phyloP scores from a whole-genome alignment of 805 yeast genomes.

The Pichia phayaonensis region DNA sequence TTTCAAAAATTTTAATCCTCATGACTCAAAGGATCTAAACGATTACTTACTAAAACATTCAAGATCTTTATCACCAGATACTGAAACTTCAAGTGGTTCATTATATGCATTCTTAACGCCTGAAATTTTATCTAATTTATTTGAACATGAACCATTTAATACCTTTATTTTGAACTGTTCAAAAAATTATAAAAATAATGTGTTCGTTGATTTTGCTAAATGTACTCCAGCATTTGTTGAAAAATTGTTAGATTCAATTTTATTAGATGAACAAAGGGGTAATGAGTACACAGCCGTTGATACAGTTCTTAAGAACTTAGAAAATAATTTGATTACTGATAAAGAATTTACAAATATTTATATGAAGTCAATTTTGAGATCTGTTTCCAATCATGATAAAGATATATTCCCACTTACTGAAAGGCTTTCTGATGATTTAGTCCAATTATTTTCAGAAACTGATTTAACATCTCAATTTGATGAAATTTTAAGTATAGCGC shows the following conservation, averaged over 20 bases:
- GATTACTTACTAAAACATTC: conserved; percentile 7
- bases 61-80: conserved; percentile 7
- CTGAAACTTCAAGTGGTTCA: conserved; percentile 3
- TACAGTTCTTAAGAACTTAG: conserved; percentile 17
- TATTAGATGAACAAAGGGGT: neutral
- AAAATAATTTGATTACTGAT: conserved; percentile 11
- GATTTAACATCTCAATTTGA: conserved; percentile 3
- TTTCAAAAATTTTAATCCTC: conserved; percentile 9
- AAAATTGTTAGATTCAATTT: conserved; percentile 7
- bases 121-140: conserved; percentile 30
- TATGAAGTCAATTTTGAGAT: conserved; percentile 8
- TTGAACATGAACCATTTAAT: conserved; percentile 16
- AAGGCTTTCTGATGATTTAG: neutral
- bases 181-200: conserved; percentile 16
- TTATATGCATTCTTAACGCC: conserved; percentile 29
- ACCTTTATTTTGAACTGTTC: conserved; percentile 19
- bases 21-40: conserved; percentile 9
- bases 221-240: conserved; percentile 13
- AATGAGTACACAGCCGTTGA: neutral
- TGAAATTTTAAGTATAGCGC: conserved; percentile 1
- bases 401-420: conserved; percentile 4
- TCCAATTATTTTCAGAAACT: neutral
- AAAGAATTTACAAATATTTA: conserved; percentile 11
- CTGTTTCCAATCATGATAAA: conserved; percentile 1
- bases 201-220: conserved; percentile 14